Conservation (phyloP, 371 early-diverging fungal species). For the Mortierella sp. region DNA sequence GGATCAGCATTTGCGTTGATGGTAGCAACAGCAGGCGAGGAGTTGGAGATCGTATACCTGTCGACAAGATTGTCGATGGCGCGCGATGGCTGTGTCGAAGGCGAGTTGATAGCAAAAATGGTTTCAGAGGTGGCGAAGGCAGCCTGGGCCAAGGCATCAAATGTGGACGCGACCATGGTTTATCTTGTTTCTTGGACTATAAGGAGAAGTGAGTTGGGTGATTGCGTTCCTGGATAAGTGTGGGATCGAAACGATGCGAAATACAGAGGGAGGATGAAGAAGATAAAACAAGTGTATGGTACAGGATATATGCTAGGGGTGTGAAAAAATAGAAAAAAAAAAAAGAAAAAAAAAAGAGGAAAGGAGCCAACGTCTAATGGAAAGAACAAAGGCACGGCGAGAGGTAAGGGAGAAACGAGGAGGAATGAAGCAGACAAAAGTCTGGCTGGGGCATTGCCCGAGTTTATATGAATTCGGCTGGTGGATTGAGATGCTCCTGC, state of each 20-base stretch:
- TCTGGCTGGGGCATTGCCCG: too few species aligned
- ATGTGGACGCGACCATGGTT: conserved; percentile 36
- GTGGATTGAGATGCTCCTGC: too few species aligned
- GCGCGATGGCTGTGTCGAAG: conserved; percentile 43
- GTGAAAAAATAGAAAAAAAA: conserved; percentile 3
- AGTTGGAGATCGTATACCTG: conserved; percentile 43
- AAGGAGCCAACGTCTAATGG: conserved; percentile 14
- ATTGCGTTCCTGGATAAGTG: background rate
- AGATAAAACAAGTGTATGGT: conserved; percentile 7
- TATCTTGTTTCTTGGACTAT: background rate
- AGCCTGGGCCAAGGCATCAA: conserved; percentile 51
- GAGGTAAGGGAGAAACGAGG: background rate
- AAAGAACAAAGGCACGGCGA: conserved; percentile 25
- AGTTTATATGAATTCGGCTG: too few species aligned
- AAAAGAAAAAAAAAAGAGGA: background rate
- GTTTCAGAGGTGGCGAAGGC: conserved; percentile 48
- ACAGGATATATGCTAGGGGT: conserved; percentile 26
- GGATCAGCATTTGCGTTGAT: conserved; percentile 52
- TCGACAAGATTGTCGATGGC: conserved; percentile 43
- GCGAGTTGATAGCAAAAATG: conserved; percentile 47
- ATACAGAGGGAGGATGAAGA: background rate
- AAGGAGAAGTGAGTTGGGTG: background rate
- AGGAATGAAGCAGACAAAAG: background rate
- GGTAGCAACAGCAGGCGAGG: conserved; percentile 27
- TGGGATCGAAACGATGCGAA: background rate